Evolutionary conservation across 176 grass and related monocot species (phyloP), one percentile per base, ranked within the genome.

Genomic region (Juncus inflexus): DNA sequence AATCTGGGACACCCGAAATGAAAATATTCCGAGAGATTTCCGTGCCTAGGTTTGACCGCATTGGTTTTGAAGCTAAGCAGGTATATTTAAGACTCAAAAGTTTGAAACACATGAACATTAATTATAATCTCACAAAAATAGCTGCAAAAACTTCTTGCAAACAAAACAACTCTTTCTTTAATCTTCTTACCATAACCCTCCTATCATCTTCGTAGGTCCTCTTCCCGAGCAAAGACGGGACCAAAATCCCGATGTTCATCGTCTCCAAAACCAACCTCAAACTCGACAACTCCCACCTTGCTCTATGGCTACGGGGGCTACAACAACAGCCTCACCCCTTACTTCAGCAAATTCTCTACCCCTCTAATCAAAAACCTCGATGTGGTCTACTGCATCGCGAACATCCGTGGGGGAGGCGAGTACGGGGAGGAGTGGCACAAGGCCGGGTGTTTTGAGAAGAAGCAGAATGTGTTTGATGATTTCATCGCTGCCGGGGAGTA

Each of bases 381-480:
- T 52, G 82, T 78, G 40, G 47, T 89, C 40, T 79, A 83, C 74
- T 97, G 92, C 55, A 40, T 86, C 60, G 92, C 92, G 52, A 97
- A 97, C 74, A 86, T 97, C 74, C 84, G 92, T 2, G 92, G 92
- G 42, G 92, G 92, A 45, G 92, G 92, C 36, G 92, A 97, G 73
- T 97, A 97, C 83, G 92, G 92, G 15, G 92, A 97, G 75, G 87
- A 97, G 47, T 97, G 92, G 92, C 92, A 97, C 62, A 97, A 97
- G 83, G 81, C 92, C 47, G 92, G 92, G 66, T 81, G 87, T 35
- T 87, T 91, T 79, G 79, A 74, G 12, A 72, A 73, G 58, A 97
- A 97, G 73, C 92, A 97, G 74, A 97, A 97, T 78, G 87, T 84
- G 80, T 97, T 97, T 79, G 87, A 97, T 55, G 92, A 97, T 60